These are phyloP conservation scores for Boletus insuetus DNA, from an alignment of 768 basidiomycete genomes.

Conservation along the genomic window DNA sequence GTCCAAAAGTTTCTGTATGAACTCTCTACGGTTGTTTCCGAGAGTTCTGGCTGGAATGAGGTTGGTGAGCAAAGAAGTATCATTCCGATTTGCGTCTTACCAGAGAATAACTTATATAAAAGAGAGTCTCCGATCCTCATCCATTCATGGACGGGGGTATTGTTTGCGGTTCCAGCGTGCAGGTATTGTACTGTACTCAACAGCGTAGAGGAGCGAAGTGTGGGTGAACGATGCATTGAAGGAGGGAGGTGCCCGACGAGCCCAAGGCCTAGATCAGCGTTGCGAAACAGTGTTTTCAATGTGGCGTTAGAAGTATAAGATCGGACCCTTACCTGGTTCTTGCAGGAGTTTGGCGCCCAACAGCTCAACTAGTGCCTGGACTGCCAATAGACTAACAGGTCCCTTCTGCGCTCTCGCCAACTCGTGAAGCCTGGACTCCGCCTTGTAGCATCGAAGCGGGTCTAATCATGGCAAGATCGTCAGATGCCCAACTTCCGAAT, in stretches of 20 bases:
- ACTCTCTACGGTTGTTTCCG: not conserved
- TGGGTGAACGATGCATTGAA: slow-evolving; percentile 1
- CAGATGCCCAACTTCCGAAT: not conserved
- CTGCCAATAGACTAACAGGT: slow-evolving; percentile 17
- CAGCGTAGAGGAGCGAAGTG: slow-evolving; percentile 3
- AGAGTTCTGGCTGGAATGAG: not conserved
- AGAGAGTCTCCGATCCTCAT: slow-evolving; percentile 9
- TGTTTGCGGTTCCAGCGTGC: slow-evolving; percentile 1
- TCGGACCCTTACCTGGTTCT: slow-evolving; percentile 6
- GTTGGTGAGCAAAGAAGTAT: not conserved
- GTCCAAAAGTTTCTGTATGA: slow-evolving; percentile 4
- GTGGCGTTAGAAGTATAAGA: not conserved
- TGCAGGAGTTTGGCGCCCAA: slow-evolving; percentile 5
- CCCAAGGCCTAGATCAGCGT: not conserved
- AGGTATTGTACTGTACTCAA: slow-evolving; percentile 1
- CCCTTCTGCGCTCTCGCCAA: slow-evolving; percentile 1
- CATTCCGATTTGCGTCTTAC: not conserved
- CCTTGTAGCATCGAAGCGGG: not conserved
- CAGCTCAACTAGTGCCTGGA: slow-evolving; percentile 19
- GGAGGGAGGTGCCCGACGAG: not conserved
- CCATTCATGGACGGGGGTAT: slow-evolving; percentile 3
- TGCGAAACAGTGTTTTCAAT: not conserved
- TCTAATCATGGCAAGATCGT: not conserved
- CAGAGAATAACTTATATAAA: slow-evolving; percentile 4
- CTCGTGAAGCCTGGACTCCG: slow-evolving; percentile 2